Evolutionary conservation across 805 yeast species (phyloP).

Genomic region (Candida loeiensis): DNA sequence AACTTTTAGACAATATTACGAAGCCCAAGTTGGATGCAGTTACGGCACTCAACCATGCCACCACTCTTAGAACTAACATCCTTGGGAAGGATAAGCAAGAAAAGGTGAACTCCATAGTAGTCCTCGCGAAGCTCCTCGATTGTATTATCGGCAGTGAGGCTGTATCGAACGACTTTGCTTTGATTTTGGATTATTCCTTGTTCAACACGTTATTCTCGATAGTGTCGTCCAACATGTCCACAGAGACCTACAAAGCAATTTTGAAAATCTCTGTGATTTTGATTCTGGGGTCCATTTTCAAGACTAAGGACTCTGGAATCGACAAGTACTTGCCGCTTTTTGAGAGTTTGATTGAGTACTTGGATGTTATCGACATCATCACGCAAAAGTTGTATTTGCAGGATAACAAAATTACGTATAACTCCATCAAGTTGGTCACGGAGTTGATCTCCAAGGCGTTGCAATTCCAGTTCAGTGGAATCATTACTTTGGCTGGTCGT

Average conservation of each 20-base stretch:
- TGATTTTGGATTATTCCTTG: slow-evolving; percentile 38
- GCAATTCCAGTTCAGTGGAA: slow-evolving; percentile 38
- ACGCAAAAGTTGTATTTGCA: slow-evolving; percentile 40
- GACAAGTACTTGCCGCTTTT: slow-evolving; percentile 36
- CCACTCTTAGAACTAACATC: slow-evolving; percentile 39
- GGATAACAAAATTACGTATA: slow-evolving; percentile 42
- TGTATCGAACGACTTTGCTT: slow-evolving; percentile 28
- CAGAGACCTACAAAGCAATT: slow-evolving; percentile 45
- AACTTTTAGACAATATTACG: slow-evolving; percentile 20
- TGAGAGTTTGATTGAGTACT: slow-evolving; percentile 34
- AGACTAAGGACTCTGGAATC: slow-evolving; percentile 30
- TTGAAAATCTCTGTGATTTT: slow-evolving; percentile 40
- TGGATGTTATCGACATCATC: slow-evolving; percentile 41
- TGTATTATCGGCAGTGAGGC: slow-evolving; percentile 40
- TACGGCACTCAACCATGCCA: slow-evolving; percentile 33
- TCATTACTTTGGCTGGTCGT: slow-evolving; percentile 44
- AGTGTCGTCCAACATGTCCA: slow-evolving; percentile 39
- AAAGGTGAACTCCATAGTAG: slow-evolving; percentile 49
- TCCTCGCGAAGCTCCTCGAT: slow-evolving; percentile 51
- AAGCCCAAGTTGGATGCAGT: slow-evolving; percentile 30
- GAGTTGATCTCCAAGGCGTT: slow-evolving; percentile 43
- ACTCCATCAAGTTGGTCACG: slow-evolving; percentile 43
- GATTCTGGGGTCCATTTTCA: slow-evolving; percentile 44
- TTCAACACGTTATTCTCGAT: slow-evolving; percentile 41
- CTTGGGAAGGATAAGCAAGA: slow-evolving; percentile 48